These are phyloP conservation scores for Aspergillus sp. DNA, from an alignment of 2,329 filamentous ascomycete species.

Conservation along the genomic window DNA sequence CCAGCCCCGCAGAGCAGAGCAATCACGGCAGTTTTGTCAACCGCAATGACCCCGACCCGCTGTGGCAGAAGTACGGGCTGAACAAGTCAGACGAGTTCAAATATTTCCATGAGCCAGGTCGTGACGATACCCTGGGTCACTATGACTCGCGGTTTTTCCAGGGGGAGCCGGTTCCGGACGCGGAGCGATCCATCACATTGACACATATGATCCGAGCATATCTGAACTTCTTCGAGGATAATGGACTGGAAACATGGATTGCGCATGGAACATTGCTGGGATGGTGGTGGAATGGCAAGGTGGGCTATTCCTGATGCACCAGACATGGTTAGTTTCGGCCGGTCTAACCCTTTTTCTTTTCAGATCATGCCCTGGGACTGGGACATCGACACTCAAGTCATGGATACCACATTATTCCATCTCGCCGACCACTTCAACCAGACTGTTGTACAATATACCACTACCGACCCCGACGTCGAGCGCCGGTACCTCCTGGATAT, in stretches of 20 bases:
- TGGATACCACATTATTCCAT: slow-evolving; percentile 64
- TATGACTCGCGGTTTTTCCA: slow-evolving; percentile 74
- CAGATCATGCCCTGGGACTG: slow-evolving; percentile 79
- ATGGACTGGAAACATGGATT: slow-evolving; percentile 78
- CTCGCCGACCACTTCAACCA: slow-evolving; percentile 69
- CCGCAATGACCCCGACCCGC: slow-evolving; percentile 12
- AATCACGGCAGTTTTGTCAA: slow-evolving; percentile 17
- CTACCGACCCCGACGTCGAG: slow-evolving; percentile 43
- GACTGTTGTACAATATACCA: slow-evolving; percentile 57
- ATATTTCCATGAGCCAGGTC: slow-evolving; percentile 68
- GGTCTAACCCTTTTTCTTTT: slow-evolving; percentile 14
- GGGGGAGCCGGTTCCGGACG: slow-evolving; percentile 60
- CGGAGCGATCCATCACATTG: slow-evolving; percentile 66
- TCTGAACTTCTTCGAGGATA: slow-evolving; percentile 63
- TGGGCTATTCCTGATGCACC: slow-evolving; percentile 29
- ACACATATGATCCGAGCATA: slow-evolving; percentile 73
- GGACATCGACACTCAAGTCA: slow-evolving; percentile 80
- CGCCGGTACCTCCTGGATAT: slow-evolving; percentile 72
- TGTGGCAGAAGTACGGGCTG: slow-evolving; percentile 30
- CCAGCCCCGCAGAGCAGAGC: slow-evolving; percentile 12
- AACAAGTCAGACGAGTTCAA: slow-evolving; percentile 49
- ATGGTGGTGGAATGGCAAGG: slow-evolving; percentile 82
- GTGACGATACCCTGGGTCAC: slow-evolving; percentile 63
- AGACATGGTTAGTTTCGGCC: not conserved
- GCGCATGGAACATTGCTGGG: slow-evolving; percentile 81